A percentile compares a stretch with the other conserved stretches of the same genome.
Evolutionary conservation across 2,329 filamentous ascomycete species (phyloP).

Genomic region (Parascedosporium putredinis): DNA sequence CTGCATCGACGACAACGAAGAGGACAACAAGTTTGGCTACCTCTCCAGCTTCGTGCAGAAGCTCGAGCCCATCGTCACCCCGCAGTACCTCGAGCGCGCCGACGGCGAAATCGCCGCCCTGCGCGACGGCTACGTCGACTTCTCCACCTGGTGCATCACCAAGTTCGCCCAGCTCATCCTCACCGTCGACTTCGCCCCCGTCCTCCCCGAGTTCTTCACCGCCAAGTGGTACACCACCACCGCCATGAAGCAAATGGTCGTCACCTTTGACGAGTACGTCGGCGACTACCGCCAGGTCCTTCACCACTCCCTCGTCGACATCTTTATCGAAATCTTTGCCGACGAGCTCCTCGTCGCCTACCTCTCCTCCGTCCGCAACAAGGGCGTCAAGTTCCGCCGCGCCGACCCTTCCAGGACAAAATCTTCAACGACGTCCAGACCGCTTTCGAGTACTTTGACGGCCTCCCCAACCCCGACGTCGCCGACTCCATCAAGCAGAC

Average conservation of each 20-base stretch:
- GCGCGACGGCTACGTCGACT: slow-evolving; percentile 87
- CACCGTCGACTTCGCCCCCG: slow-evolving; percentile 73
- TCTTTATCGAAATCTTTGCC: slow-evolving; percentile 85
- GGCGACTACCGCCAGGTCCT: slow-evolving; percentile 75
- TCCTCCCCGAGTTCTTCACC: slow-evolving; percentile 86
- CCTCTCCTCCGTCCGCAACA: slow-evolving; percentile 76
- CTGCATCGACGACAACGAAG: slow-evolving; percentile 87
- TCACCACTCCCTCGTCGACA: slow-evolving; percentile 78
- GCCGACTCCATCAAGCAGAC: slow-evolving; percentile 70
- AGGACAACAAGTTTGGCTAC: slow-evolving; percentile 65
- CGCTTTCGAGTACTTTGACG: slow-evolving; percentile 80
- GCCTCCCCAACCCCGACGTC: slow-evolving; percentile 60
- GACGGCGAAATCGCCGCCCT: slow-evolving; percentile 63
- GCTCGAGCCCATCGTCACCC: slow-evolving; percentile 69
- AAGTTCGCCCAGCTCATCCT: slow-evolving; percentile 84
- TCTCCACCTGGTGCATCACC: slow-evolving; percentile 84
- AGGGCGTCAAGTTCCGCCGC: slow-evolving; percentile 77
- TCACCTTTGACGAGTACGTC: slow-evolving; percentile 92
- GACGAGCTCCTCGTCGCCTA: slow-evolving; percentile 86
- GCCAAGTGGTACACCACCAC: slow-evolving; percentile 76
- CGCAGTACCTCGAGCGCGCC: slow-evolving; percentile 67
- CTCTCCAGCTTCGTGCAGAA: slow-evolving; percentile 77
- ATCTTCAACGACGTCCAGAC: slow-evolving; percentile 87
- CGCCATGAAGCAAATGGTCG: slow-evolving; percentile 86
- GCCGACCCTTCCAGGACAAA: slow-evolving; percentile 80